phyloP scores from a whole-genome alignment of 148 eudicot species.

The Fagopyrum esculentum region DNA sequence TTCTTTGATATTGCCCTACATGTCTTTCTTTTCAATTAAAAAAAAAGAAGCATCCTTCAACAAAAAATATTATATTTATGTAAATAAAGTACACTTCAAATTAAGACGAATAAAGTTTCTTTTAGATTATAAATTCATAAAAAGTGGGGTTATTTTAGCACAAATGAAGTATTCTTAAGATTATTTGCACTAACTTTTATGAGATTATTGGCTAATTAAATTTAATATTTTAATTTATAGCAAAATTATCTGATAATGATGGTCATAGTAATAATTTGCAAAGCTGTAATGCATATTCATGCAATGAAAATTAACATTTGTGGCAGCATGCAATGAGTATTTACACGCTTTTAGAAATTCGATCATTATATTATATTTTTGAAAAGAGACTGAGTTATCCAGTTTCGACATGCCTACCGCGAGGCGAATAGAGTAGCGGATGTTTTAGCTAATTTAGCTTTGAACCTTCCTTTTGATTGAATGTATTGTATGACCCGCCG shows the following conservation, averaged over 20 bases:
- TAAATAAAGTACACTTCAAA: not conserved
- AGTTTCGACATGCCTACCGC: too few species aligned
- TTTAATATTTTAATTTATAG: not conserved
- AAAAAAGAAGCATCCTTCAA: not conserved
- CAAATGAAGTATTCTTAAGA: not conserved
- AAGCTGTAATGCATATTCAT: conserved; percentile 3
- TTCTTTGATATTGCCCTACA: not conserved
- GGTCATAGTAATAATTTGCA: not conserved
- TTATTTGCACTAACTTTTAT: not conserved
- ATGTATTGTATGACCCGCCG: too few species aligned
- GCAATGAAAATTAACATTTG: conserved; percentile 6
- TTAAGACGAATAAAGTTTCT: too few species aligned
- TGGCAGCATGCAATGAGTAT: not conserved
- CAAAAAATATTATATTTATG: not conserved
- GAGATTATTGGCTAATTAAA: not conserved
- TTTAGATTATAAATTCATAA: too few species aligned
- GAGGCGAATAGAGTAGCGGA: too few species aligned
- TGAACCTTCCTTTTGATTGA: too few species aligned
- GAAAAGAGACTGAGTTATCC: too few species aligned
- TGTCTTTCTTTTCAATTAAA: not conserved
- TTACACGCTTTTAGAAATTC: conserved; percentile 1
- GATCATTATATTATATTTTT: not conserved
- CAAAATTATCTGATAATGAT: not conserved
- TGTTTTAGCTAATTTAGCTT: too few species aligned
- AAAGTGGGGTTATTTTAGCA: not conserved